These are phyloP conservation scores for Lupinus albus DNA, from an alignment of 306 rosid genomes.

Conservation along the genomic window DNA sequence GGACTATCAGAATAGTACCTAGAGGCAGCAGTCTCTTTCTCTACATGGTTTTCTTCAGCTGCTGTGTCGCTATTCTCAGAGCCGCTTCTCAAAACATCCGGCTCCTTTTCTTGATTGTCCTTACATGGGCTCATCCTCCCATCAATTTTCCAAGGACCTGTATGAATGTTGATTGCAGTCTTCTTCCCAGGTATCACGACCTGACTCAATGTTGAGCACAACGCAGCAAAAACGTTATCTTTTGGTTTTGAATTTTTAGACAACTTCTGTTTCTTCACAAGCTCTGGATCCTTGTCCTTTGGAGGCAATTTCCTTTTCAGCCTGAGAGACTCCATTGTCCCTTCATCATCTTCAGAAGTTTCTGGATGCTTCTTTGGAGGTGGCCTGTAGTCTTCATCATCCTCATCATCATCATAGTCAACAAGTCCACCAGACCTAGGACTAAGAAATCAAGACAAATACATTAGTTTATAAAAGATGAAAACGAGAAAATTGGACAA, in stretches of 20 bases:
- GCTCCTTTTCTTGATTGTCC: conserved; percentile 47
- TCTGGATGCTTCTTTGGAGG: conserved; percentile 75
- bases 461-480: neutral
- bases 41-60: conserved; percentile 55
- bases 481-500: conserved; percentile 3
- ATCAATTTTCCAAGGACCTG: conserved; percentile 45
- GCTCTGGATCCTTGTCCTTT: conserved; percentile 61
- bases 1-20: conserved; percentile 58
- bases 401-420: conserved; percentile 95
- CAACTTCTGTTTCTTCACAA: conserved; percentile 59
- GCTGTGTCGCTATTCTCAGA: conserved; percentile 43
- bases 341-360: conserved; percentile 73
- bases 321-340: conserved; percentile 70
- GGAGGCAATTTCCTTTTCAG: conserved; percentile 69
- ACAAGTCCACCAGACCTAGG: conserved; percentile 83
- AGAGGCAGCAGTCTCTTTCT: conserved; percentile 56
- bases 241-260: conserved; percentile 64
- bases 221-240: conserved; percentile 67
- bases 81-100: conserved; percentile 47
- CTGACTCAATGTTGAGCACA: conserved; percentile 78
- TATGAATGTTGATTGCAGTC: conserved; percentile 44
- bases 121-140: conserved; percentile 50
- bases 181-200: conserved; percentile 72
- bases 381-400: conserved; percentile 84
- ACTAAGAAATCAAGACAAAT: conserved; percentile 43